Base-by-base conservation (phyloP, 2,329 filamentous ascomycete species). In the Fusarium setosum region DNA sequence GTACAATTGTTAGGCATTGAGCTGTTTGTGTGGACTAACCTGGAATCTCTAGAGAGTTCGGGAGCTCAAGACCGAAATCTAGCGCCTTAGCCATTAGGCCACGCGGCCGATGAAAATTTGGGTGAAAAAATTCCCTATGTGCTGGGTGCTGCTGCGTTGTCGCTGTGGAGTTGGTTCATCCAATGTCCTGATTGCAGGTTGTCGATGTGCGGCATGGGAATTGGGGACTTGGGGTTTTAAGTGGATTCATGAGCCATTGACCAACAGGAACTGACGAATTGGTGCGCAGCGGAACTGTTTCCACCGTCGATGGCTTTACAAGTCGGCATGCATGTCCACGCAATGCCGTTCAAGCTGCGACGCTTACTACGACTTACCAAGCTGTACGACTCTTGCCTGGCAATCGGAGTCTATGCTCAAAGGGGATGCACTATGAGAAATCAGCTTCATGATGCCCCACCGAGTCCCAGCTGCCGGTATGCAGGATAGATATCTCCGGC, bases 61-160 rank as follows among this genome's bases (percentile, higher is more conserved):
- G 38, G 35, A 37, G 41, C 23, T 48, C 24, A 38, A 47, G 41
- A 59, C 61, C 64, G 61, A 70, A 68, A 68, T 66, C 59, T 68
- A 67, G 65, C 64, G 64, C 67, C 67, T 69, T 63, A 67, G 58
- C 58, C 63, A 70, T 70, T 63, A 71, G 65, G 63, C 63, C 68
- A 67, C 68, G 63, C 60, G 63, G 52, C 63, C 58, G 60, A 59
- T 65, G 56, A n/a, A 23, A 40, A 3, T 5, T 10, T 2, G 6
- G 11, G 45, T 2, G 31, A n/a, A 29, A 37, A 53, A 38, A 11
- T 38, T 34, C 17, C 23, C 29, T 44, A 62, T 63, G n/a, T n/a
- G n/a, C n/a, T 23, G 58, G 4, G 29, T 45, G 18, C 21, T 26
- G 50, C 38, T 48, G 42, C 35, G 23, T n/a, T 38, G 54, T 56